These are phyloP conservation scores for Tausonia pullulans DNA, from an alignment of 1,284 basidiomycete genomes.

Conservation along the genomic window DNA sequence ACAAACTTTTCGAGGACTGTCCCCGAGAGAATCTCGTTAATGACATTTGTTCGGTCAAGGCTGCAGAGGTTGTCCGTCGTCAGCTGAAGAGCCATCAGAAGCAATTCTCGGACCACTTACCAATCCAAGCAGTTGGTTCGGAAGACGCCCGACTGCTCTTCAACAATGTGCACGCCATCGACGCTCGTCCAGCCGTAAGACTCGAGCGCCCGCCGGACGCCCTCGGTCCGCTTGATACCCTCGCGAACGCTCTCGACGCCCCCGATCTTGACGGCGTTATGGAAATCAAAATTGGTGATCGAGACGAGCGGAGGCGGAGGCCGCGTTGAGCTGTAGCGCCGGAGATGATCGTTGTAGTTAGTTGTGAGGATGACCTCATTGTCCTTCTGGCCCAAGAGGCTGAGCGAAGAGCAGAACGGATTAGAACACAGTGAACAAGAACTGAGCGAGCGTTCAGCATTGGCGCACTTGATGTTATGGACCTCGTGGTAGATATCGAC, in stretches of 20 bases:
- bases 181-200: constrained; percentile 75
- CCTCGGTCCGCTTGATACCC: constrained; percentile 36
- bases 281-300: constrained; percentile 91
- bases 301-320: constrained; percentile 22
- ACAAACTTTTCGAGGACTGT: constrained; percentile 50
- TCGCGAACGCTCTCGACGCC: constrained; percentile 32
- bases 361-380: constrained; percentile 75
- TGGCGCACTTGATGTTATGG: constrained; percentile 58
- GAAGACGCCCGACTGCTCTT: constrained; percentile 79
- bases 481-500: constrained; percentile 67
- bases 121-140: constrained; percentile 94
- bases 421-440: background rate
- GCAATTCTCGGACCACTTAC: constrained; percentile 38
- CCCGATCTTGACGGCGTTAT: constrained; percentile 48
- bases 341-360: constrained; percentile 69
- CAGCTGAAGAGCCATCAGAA: constrained; percentile 12
- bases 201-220: constrained; percentile 56
- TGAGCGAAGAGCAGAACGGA: constrained; percentile 12
- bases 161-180: constrained; percentile 61
- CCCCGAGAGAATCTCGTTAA: constrained; percentile 50
- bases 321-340: constrained; percentile 41
- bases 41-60: constrained; percentile 81
- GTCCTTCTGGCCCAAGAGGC: constrained; percentile 74
- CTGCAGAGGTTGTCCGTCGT: constrained; percentile 35
- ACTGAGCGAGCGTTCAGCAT: background rate